These are phyloP conservation scores for Candida sp. DNA, from an alignment of 1,139 yeast genomes.

Conservation along the genomic window DNA sequence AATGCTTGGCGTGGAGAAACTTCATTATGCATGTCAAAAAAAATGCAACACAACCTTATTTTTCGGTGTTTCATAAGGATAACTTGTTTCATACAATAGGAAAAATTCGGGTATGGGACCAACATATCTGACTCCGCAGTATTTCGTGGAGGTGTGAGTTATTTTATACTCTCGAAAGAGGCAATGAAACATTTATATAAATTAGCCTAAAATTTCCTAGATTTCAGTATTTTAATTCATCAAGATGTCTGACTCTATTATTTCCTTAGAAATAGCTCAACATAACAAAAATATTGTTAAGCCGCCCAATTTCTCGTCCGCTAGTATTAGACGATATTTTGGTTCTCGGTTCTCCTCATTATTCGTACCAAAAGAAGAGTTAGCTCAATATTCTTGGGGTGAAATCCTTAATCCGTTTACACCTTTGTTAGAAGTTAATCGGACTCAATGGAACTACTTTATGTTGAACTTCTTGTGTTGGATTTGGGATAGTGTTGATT, in stretches of 20 bases:
- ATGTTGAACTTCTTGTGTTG: slow-evolving; percentile 33
- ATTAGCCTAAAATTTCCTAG: no score
- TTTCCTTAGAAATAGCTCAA: slow-evolving; percentile 2
- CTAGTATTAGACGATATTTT: slow-evolving; percentile 22
- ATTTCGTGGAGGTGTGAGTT: no score
- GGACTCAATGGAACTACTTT: slow-evolving; percentile 35
- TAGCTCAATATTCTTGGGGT: slow-evolving; percentile 20
- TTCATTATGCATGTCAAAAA: no score
- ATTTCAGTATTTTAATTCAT: no score
- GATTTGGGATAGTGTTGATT: slow-evolving; percentile 46
- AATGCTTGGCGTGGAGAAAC: no score
- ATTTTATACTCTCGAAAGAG: no score
- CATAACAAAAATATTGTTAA: slow-evolving; percentile 31
- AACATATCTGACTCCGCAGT: no score
- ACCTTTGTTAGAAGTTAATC: slow-evolving; percentile 24
- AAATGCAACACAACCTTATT: no score
- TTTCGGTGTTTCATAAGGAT: no score
- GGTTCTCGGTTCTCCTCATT: slow-evolving; percentile 28
- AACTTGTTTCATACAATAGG: no score
- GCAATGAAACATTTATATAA: no score
- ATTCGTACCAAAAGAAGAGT: slow-evolving; percentile 28
- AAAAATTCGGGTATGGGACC: no score
- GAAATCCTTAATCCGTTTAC: slow-evolving; percentile 35
- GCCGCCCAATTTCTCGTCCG: slow-evolving; percentile 28
- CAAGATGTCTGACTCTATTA: background rate